Conservation (phyloP, 257 asterid genomes). For the Capsicum rhomboideum region DNA sequence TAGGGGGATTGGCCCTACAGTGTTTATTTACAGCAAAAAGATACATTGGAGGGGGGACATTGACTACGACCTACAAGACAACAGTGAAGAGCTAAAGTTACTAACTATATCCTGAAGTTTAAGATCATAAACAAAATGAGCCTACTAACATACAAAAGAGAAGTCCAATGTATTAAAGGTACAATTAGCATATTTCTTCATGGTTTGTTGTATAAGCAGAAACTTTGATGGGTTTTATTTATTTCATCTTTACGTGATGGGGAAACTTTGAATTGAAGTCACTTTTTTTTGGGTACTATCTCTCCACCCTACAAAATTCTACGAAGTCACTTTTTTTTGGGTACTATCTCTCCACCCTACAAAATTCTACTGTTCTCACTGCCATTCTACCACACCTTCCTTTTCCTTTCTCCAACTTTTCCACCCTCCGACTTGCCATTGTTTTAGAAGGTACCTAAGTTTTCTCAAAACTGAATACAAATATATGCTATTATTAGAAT, state of each 20-base stretch:
- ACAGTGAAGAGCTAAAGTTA: too few species aligned
- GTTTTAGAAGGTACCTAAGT: neutral
- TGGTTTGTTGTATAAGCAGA: neutral
- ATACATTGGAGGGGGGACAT: too few species aligned
- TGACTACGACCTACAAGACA: too few species aligned
- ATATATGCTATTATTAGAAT: neutral
- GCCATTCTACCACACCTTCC: neutral
- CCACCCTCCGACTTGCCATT: neutral
- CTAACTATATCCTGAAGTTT: too few species aligned
- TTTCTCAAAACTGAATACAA: neutral
- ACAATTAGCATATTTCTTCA: constrained; percentile 19
- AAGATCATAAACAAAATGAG: too few species aligned
- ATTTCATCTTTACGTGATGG: neutral
- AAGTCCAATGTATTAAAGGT: constrained; percentile 90
- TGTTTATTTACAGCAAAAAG: too few species aligned
- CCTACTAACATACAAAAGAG: too few species aligned
- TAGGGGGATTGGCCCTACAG: too few species aligned
- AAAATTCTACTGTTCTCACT: neutral
- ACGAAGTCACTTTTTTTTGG: too few species aligned
- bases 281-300: too few species aligned
- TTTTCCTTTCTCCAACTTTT: neutral
- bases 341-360: neutral
- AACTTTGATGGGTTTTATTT: constrained; percentile 4
- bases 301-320: too few species aligned
- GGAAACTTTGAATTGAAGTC: neutral